phyloP scores from a whole-genome alignment of 1,139 yeast species.

The Sugiyamaella paludigena region DNA sequence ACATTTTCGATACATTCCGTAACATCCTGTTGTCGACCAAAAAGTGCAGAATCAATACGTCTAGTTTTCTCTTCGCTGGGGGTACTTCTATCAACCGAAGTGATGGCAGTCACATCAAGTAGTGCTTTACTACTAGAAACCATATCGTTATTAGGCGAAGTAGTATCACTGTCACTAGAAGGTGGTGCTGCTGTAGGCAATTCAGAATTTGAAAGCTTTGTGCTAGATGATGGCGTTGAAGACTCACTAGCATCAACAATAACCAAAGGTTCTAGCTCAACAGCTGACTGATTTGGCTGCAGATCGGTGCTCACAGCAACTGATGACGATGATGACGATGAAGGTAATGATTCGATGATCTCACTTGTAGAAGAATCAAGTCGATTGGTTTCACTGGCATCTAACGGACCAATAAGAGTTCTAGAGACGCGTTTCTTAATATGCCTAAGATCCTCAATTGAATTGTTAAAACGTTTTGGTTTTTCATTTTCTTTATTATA shows the following conservation, averaged over 20 bases:
- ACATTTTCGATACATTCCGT: conserved; percentile 97
- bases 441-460: conserved; percentile 10
- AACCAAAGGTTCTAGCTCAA: too few species aligned
- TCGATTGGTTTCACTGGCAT: neutral
- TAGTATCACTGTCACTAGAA: too few species aligned
- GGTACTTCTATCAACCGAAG: neutral
- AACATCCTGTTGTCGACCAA: conserved; percentile 95
- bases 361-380: neutral
- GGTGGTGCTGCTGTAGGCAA: too few species aligned
- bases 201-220: too few species aligned
- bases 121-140: too few species aligned
- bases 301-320: neutral
- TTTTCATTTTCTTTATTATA: conserved; percentile 15
- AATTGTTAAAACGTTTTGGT: conserved; percentile 12
- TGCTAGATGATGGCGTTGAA: too few species aligned
- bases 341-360: neutral
- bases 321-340: too few species aligned
- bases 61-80: conserved; percentile 22
- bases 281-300: neutral
- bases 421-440: conserved; percentile 11
- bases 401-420: neutral
- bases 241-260: too few species aligned
- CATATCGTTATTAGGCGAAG: too few species aligned
- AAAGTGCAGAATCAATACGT: conserved; percentile 31
- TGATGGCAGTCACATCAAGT: conserved; percentile 6